These are phyloP conservation scores for Paracoccidioides lutzii DNA, from an alignment of 2,329 filamentous ascomycete genomes.

Conservation along the genomic window DNA sequence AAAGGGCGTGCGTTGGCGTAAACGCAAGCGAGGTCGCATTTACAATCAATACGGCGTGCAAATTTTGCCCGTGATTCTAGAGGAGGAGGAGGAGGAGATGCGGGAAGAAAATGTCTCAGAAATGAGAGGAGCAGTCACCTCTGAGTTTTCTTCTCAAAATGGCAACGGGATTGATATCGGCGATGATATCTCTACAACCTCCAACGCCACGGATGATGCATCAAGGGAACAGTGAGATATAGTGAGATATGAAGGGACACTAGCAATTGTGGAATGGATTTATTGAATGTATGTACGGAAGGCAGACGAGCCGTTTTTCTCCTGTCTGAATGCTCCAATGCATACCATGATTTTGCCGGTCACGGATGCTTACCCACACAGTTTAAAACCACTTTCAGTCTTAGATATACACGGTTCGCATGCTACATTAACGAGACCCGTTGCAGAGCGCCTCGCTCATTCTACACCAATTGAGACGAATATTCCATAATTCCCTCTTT, in stretches of 20 bases:
- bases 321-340: background rate
- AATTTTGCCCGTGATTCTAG: background rate
- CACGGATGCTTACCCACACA: background rate
- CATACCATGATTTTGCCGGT: background rate
- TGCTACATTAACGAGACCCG: background rate
- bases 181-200: background rate
- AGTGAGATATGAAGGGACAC: background rate
- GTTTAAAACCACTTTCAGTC: background rate
- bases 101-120: background rate
- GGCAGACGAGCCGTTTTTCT: background rate
- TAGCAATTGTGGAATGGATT: too few relatives aligned
- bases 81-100: background rate
- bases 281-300: background rate
- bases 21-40: background rate
- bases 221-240: background rate
- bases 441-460: background rate
- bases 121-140: background rate
- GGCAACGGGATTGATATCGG: too few relatives aligned
- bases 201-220: background rate
- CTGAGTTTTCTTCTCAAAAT: background rate
- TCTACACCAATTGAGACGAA: background rate
- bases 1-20: too few relatives aligned
- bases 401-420: background rate
- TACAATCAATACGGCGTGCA: background rate
- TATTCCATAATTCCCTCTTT: background rate